These are phyloP conservation scores for Pyrenophora graminea DNA, from an alignment of 2,329 filamentous ascomycete species.

Conservation along the genomic window DNA sequence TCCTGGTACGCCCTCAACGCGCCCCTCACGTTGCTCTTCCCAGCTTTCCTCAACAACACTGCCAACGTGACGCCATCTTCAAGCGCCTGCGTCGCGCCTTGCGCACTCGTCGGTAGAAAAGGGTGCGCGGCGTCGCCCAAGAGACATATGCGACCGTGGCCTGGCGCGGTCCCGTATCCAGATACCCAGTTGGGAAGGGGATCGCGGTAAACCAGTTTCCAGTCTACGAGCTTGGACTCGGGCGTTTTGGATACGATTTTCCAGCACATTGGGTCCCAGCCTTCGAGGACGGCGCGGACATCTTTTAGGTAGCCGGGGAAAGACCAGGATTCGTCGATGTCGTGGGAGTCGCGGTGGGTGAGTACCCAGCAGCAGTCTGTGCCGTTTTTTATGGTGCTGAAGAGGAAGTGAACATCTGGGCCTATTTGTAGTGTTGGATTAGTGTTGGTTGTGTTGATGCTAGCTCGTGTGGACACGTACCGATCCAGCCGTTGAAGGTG, in stretches of 20 bases:
- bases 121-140: constrained; percentile 61
- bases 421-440: constrained; percentile 14
- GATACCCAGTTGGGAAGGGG: constrained; percentile 59
- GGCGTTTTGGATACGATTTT: constrained; percentile 45
- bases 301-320: constrained; percentile 42
- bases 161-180: constrained; percentile 46
- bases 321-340: constrained; percentile 45
- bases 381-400: constrained; percentile 44
- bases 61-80: constrained; percentile 52
- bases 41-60: constrained; percentile 31
- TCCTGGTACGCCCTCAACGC: constrained; percentile 42
- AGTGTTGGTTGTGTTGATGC: background rate
- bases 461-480: constrained; percentile 10
- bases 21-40: constrained; percentile 35
- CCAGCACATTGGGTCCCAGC: constrained; percentile 42
- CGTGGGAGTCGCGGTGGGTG: constrained; percentile 41
- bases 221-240: constrained; percentile 52
- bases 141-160: constrained; percentile 52
- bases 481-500: constrained; percentile 47
- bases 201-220: constrained; percentile 61
- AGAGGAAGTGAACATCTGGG: constrained; percentile 46
- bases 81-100: constrained; percentile 59
- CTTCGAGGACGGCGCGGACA: constrained; percentile 39
- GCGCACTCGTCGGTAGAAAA: constrained; percentile 59
- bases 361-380: constrained; percentile 46